These are phyloP conservation scores for Stenocarpella maydis DNA, from an alignment of 2,329 filamentous ascomycete genomes.

Conservation along the genomic window DNA sequence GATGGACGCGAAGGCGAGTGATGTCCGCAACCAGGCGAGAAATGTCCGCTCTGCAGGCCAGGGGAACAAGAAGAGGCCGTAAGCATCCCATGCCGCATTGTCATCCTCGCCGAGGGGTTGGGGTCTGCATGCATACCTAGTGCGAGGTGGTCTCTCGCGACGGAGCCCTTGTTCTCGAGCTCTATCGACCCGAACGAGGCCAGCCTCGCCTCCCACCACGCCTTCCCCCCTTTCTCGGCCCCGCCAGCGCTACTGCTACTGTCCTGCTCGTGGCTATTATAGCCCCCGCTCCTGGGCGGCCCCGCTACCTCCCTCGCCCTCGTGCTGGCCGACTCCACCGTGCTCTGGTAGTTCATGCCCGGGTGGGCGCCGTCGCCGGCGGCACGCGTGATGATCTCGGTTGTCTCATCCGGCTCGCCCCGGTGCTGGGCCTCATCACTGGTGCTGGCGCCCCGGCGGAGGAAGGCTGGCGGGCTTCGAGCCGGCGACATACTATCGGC, in stretches of 20 bases:
- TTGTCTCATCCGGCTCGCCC: conserved; percentile 32
- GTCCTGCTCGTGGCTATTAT: conserved; percentile 38
- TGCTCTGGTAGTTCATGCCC: conserved; percentile 35
- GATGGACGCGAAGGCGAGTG: conserved; percentile 81
- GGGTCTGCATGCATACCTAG: conserved; percentile 63
- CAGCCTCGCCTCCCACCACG: conserved; percentile 61
- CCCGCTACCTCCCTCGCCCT: conserved; percentile 15
- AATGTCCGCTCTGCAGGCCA: conserved; percentile 75
- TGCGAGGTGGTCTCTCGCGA: conserved; percentile 83
- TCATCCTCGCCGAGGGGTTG: background rate
- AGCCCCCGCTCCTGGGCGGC: background rate
- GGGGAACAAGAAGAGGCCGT: conserved; percentile 3
- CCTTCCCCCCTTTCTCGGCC: conserved; percentile 41
- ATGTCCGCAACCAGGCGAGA: conserved; percentile 85
- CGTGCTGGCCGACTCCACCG: conserved; percentile 16
- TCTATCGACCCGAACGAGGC: conserved; percentile 69
- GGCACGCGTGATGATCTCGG: conserved; percentile 25
- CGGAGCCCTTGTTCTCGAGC: conserved; percentile 85
- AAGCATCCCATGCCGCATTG: background rate
- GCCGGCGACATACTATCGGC: conserved; percentile 35
- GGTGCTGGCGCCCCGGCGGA: background rate
- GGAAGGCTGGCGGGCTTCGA: conserved; percentile 28
- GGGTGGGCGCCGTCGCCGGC: conserved; percentile 9
- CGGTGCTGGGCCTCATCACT: background rate
- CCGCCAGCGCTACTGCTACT: conserved; percentile 18